Conservation (phyloP, 805 yeast species). For the Candida vartiovaarae region DNA sequence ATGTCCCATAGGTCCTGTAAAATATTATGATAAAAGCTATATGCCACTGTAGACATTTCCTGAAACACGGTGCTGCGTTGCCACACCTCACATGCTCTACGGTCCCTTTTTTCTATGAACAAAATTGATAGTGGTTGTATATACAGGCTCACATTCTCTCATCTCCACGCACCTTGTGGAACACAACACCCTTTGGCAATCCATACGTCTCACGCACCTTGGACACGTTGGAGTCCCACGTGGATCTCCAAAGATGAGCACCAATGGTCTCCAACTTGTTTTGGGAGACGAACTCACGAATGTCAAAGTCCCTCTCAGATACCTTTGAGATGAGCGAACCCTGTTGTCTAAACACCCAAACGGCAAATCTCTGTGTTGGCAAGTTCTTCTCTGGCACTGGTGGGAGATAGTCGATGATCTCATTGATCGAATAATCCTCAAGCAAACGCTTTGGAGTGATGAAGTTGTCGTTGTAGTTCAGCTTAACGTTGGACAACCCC, state of each 20-base stretch:
- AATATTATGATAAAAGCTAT: too few relatives aligned
- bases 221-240: constrained; percentile 70
- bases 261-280: constrained; percentile 72
- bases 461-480: constrained; percentile 50
- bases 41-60: too few relatives aligned
- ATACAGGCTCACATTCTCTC: constrained; percentile 9
- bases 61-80: too few relatives aligned
- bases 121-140: neutral
- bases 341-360: constrained; percentile 85
- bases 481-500: constrained; percentile 63
- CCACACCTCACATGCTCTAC: too few relatives aligned
- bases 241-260: constrained; percentile 86
- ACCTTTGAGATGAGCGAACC: constrained; percentile 16
- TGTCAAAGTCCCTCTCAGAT: constrained; percentile 48
- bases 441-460: constrained; percentile 34
- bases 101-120: too few relatives aligned
- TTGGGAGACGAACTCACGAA: constrained; percentile 55
- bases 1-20: too few relatives aligned
- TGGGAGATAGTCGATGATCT: constrained; percentile 60
- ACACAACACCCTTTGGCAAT: constrained; percentile 69
- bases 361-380: constrained; percentile 72
- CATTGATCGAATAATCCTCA: constrained; percentile 30
- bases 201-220: constrained; percentile 66
- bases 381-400: constrained; percentile 87
- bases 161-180: constrained; percentile 31